Base-by-base conservation (phyloP, 2,329 filamentous ascomycete species). In the Colletotrichum shisoi region DNA sequence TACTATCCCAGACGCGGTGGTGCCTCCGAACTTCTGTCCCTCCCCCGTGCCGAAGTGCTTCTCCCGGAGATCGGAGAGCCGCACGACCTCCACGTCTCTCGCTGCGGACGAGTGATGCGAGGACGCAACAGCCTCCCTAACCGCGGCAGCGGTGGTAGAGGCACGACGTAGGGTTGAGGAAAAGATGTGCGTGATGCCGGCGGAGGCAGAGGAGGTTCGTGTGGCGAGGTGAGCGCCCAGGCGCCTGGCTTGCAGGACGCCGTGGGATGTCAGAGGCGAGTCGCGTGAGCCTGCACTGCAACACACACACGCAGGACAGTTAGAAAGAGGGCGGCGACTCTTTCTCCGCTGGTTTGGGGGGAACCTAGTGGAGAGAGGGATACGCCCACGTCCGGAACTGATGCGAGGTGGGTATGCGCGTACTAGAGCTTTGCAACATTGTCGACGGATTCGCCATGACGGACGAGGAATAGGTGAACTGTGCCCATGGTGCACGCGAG, bases 381-480 rank as follows among this genome's bases (percentile, higher is more conserved):
- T 57, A 13, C 34, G 17, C 70, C 69, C 58, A 24, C 61, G 24
- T 7, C 9, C 5, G 40, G 46, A 21, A 37, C 15, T 51, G 46
- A 9, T 40, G 17, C 24, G 24, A 57, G 46, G 11, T 13, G 31
- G 39, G 52, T 34, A 5, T 52, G 24, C 7, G 24, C 85, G 73
- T 82, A 92, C 90, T 91, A 94, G 67, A 92, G 79, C 62, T 89
- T 86, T 46, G 90, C 90, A 66, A 95, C 90, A 77, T 97, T 97
- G 79, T 97, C 91, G 71, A 96, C 91, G 17, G 92, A 94, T 80
- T 97, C 93, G 74, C 90, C 93, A 82, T 97, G 93, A 63, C 93
- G 89, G 73, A 96, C 87, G 72, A 97, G 84, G 73, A 93, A 88
- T 62, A 97, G 77, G 60, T 66, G 60, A 59, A 70, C 27, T 45